Conservation (phyloP, 2,329 filamentous ascomycete genomes). For the Aspergillus sp. region DNA sequence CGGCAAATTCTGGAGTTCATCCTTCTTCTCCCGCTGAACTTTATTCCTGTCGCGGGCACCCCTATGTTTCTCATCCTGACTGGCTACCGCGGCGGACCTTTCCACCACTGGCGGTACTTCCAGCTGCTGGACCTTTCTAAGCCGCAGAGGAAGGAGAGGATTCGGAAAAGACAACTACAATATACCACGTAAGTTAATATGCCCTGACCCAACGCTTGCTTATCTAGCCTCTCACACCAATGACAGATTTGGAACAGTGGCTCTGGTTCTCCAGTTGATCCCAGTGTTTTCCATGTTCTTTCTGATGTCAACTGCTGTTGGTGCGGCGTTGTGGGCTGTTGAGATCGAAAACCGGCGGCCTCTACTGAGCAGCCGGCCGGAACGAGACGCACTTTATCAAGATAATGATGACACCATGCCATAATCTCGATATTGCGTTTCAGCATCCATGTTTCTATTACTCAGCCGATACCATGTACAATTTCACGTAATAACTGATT, state of each 20-base stretch:
- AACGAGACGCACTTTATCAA: slow-evolving; percentile 24
- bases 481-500: background rate
- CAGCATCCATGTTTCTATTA: background rate
- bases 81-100: slow-evolving; percentile 80
- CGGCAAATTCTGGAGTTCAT: slow-evolving; percentile 88
- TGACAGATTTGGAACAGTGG: slow-evolving; percentile 74
- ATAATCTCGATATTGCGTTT: slow-evolving; percentile 6
- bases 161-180: slow-evolving; percentile 69
- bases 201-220: background rate
- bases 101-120: slow-evolving; percentile 91
- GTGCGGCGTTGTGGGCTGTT: slow-evolving; percentile 82
- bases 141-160: slow-evolving; percentile 70
- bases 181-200: slow-evolving; percentile 69
- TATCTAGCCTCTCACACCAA: background rate
- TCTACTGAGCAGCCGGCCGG: slow-evolving; percentile 23
- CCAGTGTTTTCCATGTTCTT: slow-evolving; percentile 94
- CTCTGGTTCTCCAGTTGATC: slow-evolving; percentile 81
- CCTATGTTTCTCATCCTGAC: slow-evolving; percentile 86
- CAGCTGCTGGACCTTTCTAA: slow-evolving; percentile 73
- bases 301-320: slow-evolving; percentile 79
- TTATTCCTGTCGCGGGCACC: slow-evolving; percentile 79
- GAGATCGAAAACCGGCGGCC: slow-evolving; percentile 66
- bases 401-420: slow-evolving; percentile 37
- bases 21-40: slow-evolving; percentile 76
- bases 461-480: slow-evolving; percentile 5